A percentile compares a stretch with the other conserved stretches of the same genome.
These are phyloP conservation scores for Aspergillus oerlinghausenensis DNA, from an alignment of 2,329 filamentous ascomycete genomes.

Conservation along the genomic window DNA sequence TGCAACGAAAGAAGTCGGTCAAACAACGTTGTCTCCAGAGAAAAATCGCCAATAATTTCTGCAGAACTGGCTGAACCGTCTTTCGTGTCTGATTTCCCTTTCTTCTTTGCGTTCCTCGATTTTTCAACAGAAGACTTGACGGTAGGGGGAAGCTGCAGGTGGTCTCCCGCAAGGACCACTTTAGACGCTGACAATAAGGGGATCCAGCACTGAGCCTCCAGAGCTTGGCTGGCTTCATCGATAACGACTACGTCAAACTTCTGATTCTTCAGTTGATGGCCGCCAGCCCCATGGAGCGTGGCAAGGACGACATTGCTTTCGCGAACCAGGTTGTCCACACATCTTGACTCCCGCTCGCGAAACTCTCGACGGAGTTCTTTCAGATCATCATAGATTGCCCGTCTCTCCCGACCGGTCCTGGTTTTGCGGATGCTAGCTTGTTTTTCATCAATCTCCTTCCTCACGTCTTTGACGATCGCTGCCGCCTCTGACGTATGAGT, in stretches of 20 bases:
- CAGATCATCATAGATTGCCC: slow-evolving; percentile 77
- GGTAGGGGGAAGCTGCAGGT: slow-evolving; percentile 88
- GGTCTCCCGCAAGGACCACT: slow-evolving; percentile 87
- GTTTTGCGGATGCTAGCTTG: slow-evolving; percentile 86
- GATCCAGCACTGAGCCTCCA: slow-evolving; percentile 98
- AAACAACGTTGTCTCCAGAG: slow-evolving; percentile 86
- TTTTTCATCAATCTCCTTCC: slow-evolving; percentile 88
- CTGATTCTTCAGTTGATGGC: slow-evolving; percentile 72
- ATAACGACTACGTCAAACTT: slow-evolving; percentile 91
- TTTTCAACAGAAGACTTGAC: slow-evolving; percentile 67
- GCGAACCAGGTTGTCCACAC: slow-evolving; percentile 69
- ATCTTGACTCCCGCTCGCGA: slow-evolving; percentile 75
- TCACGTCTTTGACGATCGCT: slow-evolving; percentile 81
- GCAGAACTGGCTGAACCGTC: slow-evolving; percentile 35
- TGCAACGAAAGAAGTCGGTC: slow-evolving; percentile 80
- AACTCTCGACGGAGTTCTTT: slow-evolving; percentile 85
- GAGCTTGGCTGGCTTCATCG: slow-evolving; percentile 90
- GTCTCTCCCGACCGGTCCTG: slow-evolving; percentile 70
- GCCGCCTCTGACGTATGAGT: slow-evolving; percentile 88
- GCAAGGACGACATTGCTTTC: slow-evolving; percentile 84
- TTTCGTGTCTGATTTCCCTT: slow-evolving; percentile 26
- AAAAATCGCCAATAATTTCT: slow-evolving; percentile 48
- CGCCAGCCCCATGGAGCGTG: slow-evolving; percentile 87
- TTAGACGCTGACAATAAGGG: slow-evolving; percentile 74
- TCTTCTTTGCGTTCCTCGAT: slow-evolving; percentile 46